These are phyloP conservation scores for Vicia faba DNA, from an alignment of 306 rosid genomes.

Conservation along the genomic window DNA sequence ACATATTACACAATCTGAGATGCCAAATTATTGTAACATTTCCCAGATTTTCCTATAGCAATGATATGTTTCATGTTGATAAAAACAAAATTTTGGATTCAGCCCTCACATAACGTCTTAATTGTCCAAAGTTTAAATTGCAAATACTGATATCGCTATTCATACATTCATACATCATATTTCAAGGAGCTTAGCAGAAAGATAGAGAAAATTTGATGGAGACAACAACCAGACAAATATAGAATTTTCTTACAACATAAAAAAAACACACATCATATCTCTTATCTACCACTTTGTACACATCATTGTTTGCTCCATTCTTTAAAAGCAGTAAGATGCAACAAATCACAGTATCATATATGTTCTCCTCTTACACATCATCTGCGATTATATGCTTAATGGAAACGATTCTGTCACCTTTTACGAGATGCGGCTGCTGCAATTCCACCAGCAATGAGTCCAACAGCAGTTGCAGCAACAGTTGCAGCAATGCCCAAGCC, in stretches of 20 bases:
- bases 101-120: background rate
- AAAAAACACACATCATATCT: conserved; percentile 13
- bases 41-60: background rate
- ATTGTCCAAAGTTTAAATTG: background rate
- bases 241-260: background rate
- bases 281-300: conserved; percentile 33
- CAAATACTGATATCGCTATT: background rate
- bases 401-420: conserved; percentile 45
- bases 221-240: background rate
- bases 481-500: conserved; percentile 90
- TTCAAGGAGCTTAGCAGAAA: conserved; percentile 6
- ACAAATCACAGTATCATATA: conserved; percentile 33
- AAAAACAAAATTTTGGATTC: background rate
- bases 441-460: conserved; percentile 80
- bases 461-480: conserved; percentile 83
- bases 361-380: conserved; percentile 33
- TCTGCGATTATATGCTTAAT: conserved; percentile 7
- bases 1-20: background rate
- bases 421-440: conserved; percentile 70
- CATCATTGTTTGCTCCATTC: conserved; percentile 20
- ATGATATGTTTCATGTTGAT: background rate
- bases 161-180: conserved; percentile 13
- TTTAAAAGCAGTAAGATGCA: conserved; percentile 28
- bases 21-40: background rate
- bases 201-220: background rate